Conservation (phyloP, 306 rosid genomes). For the Cicer pinnatifidum region DNA sequence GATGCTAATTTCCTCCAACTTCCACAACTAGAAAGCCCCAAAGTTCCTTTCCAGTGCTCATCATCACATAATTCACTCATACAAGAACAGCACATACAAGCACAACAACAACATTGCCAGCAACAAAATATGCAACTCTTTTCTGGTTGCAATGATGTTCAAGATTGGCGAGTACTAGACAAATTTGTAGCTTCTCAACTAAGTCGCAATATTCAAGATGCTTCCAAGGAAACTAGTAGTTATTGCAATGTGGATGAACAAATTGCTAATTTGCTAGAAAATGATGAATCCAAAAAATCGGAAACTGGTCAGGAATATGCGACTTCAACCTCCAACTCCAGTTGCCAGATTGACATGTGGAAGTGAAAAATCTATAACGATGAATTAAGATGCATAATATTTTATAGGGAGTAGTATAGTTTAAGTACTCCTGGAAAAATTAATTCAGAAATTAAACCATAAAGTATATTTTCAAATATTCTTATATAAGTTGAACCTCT, state of each 20-base stretch:
- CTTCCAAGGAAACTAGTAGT: slow-evolving; percentile 52
- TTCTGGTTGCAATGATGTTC: slow-evolving; percentile 43
- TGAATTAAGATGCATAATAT: slow-evolving; percentile 49
- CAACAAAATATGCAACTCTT: slow-evolving; percentile 47
- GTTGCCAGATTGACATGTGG: slow-evolving; percentile 77
- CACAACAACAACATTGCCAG: slow-evolving; percentile 42
- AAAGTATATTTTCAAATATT: slow-evolving; percentile 31
- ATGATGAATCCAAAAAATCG: slow-evolving; percentile 47
- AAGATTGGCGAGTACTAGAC: slow-evolving; percentile 83
- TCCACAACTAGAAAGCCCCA: slow-evolving; percentile 84
- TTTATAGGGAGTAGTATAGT: slow-evolving; percentile 52
- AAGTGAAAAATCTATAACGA: slow-evolving; percentile 54
- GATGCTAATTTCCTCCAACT: slow-evolving; percentile 75
- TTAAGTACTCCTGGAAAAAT: slow-evolving; percentile 14
- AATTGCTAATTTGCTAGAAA: slow-evolving; percentile 44
- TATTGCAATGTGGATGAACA: slow-evolving; percentile 57
- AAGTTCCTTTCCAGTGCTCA: slow-evolving; percentile 52
- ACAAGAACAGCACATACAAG: slow-evolving; percentile 39
- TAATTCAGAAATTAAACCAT: neutral
- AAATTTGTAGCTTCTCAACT: slow-evolving; percentile 82
- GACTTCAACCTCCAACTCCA: slow-evolving; percentile 61
- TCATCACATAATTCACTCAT: slow-evolving; percentile 49
- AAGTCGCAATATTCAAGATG: slow-evolving; percentile 56
- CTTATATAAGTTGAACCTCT: slow-evolving; percentile 33
- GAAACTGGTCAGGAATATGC: slow-evolving; percentile 55